Evolutionary conservation across 345 rosid genomes (phyloP).

Genomic region (Gossypium anomalum): DNA sequence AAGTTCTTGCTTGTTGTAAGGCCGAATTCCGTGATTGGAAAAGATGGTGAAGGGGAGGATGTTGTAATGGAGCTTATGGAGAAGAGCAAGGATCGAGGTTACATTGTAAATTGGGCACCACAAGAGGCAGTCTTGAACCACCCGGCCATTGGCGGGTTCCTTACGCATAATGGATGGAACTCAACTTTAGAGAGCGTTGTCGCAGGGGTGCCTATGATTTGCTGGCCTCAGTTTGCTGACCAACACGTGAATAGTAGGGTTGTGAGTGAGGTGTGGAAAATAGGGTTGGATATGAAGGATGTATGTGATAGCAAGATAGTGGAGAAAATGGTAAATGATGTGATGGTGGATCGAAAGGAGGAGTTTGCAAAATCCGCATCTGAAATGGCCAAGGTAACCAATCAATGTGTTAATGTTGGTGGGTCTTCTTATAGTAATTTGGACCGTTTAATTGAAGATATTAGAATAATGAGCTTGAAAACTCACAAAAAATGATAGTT

Average conservation of each 20-base stretch:
- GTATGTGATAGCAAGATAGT: slow-evolving; percentile 40
- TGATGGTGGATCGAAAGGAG: slow-evolving; percentile 54
- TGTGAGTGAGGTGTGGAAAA: slow-evolving; percentile 50
- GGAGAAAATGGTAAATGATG: slow-evolving; percentile 45
- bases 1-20: slow-evolving; percentile 52
- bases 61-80: slow-evolving; percentile 25
- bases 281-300: slow-evolving; percentile 72
- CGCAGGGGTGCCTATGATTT: slow-evolving; percentile 65
- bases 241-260: slow-evolving; percentile 57
- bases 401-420: slow-evolving; percentile 19
- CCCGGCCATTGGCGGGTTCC: slow-evolving; percentile 50
- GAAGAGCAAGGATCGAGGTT: slow-evolving; percentile 30
- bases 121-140: slow-evolving; percentile 46
- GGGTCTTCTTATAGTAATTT: slow-evolving; percentile 39
- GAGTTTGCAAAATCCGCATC: slow-evolving; percentile 28
- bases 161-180: slow-evolving; percentile 80
- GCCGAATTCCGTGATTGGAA: slow-evolving; percentile 20
- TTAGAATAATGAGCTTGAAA: slow-evolving; percentile 20
- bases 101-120: slow-evolving; percentile 43
- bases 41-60: slow-evolving; percentile 15
- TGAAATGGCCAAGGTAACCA: slow-evolving; percentile 29
- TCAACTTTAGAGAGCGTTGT: slow-evolving; percentile 63
- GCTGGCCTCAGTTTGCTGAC: slow-evolving; percentile 63
- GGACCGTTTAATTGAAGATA: slow-evolving; percentile 36
- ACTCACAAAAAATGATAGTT: neutral